Evolutionary conservation across 495 filamentous ascomycete species (phyloP), one percentile per base, ranked within the genome.

Genomic region (Hamigera avellanea): DNA sequence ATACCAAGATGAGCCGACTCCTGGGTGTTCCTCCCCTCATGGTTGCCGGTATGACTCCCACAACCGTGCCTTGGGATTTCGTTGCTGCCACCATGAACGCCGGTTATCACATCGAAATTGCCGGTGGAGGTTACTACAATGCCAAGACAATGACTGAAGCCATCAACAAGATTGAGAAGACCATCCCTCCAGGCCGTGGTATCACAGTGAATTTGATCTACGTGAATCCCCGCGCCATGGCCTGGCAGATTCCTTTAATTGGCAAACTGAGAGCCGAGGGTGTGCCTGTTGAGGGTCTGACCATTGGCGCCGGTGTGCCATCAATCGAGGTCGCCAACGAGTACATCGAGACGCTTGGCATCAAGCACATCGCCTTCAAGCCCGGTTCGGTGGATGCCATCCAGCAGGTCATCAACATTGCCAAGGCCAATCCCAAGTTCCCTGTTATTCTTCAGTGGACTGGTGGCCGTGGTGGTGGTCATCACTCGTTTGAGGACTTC

Each of bases 181-280:
- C 72, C 25, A 87, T 93, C 42, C 86, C 85, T 14, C 76, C 91
- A 12, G 91, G 91, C 32, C 85, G 87, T 40, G 91, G 91, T 52
- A 93, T 98, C 55, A 86, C 78, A 3, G 65, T 94, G 48, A 98
- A 98, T 54, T 55, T 98, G 38, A 98, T 98, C 52, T 98, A 98
- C 49, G 91, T 95, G 52, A 93, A 88, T 52, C 91, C 91, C 12
- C 76, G 83, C 36, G 87, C 89, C 21, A 98, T 98, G 89, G 82
- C 67, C 18, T 98, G 91, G 91, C 91, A 98, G 57, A 93, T 96
- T 32, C 88, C 91, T 31, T 66, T 98, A 18, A 76, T 98, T 42
- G 83, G 76, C 32, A 76, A 82, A 40, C 69, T 98, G 27, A 76
- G 89, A 31, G 72, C 83, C 10, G 84, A 93, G 37, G 91, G 91